Evolutionary conservation across 164 flowering plant genomes (phyloP).

Genomic region (Berberis vulgaris): DNA sequence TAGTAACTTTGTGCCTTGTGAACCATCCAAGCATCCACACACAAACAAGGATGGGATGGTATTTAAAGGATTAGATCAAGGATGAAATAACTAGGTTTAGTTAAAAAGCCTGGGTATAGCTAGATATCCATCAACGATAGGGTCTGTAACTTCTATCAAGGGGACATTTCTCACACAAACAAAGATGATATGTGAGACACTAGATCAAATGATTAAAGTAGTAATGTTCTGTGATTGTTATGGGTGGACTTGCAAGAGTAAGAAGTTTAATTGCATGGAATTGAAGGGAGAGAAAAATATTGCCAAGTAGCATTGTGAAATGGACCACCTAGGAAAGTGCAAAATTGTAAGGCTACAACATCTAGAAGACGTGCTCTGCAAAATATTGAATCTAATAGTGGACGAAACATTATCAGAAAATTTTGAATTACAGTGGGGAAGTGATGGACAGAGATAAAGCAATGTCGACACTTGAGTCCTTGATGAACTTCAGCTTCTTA

Average conservation of each 20-base stretch:
- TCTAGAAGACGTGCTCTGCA: no score
- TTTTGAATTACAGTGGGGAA: no score
- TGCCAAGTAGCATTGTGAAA: no score
- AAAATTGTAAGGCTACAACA: no score
- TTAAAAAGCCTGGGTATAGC: conserved; percentile 48
- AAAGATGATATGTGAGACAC: conserved; percentile 16
- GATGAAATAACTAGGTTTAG: conserved; percentile 43
- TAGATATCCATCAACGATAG: conserved; percentile 33
- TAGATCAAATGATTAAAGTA: conserved; percentile 20
- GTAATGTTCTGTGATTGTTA: conserved; percentile 5
- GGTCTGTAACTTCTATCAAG: conserved; percentile 34
- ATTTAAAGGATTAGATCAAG: conserved; percentile 25
- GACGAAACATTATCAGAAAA: no score
- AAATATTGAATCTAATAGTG: no score
- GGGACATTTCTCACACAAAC: conserved; percentile 26
- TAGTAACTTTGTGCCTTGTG: conserved; percentile 54
- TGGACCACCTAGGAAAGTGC: no score
- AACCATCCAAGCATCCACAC: conserved; percentile 37
- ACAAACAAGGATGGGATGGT: conserved; percentile 19
- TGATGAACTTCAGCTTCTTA: no score
- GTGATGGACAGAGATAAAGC: no score
- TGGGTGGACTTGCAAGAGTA: background rate
- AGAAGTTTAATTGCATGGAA: no score
- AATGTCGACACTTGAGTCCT: no score
- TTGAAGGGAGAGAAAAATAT: no score